Base-by-base conservation (phyloP, 2,329 filamentous ascomycete genomes). In the Aspergillus brunneoviolaceus region DNA sequence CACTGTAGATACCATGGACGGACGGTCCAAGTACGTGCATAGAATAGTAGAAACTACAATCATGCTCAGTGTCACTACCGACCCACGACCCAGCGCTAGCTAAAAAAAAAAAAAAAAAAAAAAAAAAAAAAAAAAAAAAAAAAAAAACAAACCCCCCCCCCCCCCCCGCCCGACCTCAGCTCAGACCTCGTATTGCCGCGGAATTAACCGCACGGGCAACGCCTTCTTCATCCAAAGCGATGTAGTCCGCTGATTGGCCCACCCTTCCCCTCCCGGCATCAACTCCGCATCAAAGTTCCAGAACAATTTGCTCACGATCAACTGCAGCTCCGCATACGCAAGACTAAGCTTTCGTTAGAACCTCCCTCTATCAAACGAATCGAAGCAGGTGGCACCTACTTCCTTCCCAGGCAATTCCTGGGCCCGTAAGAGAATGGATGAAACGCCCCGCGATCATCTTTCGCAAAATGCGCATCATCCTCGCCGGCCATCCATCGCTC, bases 361-460 rank as follows among this genome's bases (percentile, higher is more conserved):
- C 27, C 7, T 29, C 3, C 27, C 2, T 9, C 27, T 10, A 9
- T 9, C 1, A 29, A 9, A 29, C 27, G 27, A 29, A 29, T 29
- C 16, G 16, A 14, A 49, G 45, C 29, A 45, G 27, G 7, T 11
- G 10, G n/a, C 39, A 63, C 62, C 12, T 54, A 69, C 65, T 53
- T 61, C 29, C 56, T 61, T 1, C 62, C 59, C 47, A 49, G 59
- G 11, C 62, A 63, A 14, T 60, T 56, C 39, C 62, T 54, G 12
- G 62, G 62, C 3, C 62, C 62, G 2, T 55, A 16, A 12, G 49
- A 52, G 29, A 63, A 63, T 5, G 62, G 62, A 19, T 62, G 59
- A 9, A 57, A 23, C 14, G 31, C 60, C 2, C 56, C 57, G 6
- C 19, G 51, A 5, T 72, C 72, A 54, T 78, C 77, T 5, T 25